A percentile compares a stretch with the other conserved stretches of the same genome.
Conservation (phyloP, 257 asterid species). For the Paulownia fortunei region DNA sequence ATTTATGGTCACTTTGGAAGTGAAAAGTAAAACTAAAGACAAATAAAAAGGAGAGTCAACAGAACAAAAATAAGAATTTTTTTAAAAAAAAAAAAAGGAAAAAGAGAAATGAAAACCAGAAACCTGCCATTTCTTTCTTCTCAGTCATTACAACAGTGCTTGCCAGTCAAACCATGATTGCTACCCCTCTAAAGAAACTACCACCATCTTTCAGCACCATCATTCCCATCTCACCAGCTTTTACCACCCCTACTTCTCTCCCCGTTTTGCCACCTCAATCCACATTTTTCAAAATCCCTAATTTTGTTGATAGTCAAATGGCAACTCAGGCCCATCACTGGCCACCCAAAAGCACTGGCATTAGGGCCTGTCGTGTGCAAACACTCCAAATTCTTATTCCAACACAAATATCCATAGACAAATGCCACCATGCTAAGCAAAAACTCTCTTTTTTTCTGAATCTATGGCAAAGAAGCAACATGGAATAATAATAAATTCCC, state of each 20-base stretch:
- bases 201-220: conserved; percentile 18
- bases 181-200: not conserved
- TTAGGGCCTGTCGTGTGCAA: not conserved
- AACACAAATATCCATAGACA: not conserved
- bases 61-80: not conserved
- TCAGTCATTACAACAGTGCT: not conserved
- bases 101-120: not conserved
- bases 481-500: not conserved
- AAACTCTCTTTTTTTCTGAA: not conserved
- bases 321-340: conserved; percentile 4
- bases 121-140: not conserved
- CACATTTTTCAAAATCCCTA: not conserved
- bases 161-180: conserved; percentile 15
- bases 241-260: not conserved
- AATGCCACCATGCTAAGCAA: conserved; percentile 4
- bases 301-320: not conserved
- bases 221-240: conserved; percentile 23
- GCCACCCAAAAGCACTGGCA: not conserved
- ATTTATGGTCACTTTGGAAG: not conserved
- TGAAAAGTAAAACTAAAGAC: not conserved
- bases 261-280: conserved; percentile 8
- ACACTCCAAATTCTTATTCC: conserved; percentile 4
- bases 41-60: not conserved
- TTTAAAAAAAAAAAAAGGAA: no score
- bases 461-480: not conserved